phyloP scores from a whole-genome alignment of 106 monocot genomes.

The Dendrobium catenatum region DNA sequence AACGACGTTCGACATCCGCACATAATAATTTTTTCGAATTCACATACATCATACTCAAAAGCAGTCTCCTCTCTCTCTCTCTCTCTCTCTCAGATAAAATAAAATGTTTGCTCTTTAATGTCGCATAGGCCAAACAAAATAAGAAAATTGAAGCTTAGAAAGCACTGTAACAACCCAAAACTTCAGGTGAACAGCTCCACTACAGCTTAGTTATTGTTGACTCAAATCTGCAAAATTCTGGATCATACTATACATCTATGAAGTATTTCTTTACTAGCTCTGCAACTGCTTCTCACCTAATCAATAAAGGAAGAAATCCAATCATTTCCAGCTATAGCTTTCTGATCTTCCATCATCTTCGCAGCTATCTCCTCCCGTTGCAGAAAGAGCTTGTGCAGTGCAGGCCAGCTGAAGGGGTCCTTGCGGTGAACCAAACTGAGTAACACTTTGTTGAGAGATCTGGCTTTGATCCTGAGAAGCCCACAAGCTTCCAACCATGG shows the following conservation, averaged over 20 bases:
- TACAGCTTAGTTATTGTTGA: background rate
- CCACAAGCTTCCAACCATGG: constrained; percentile 33
- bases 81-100: background rate
- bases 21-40: background rate
- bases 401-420: constrained; percentile 49
- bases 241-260: background rate
- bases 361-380: constrained; percentile 42
- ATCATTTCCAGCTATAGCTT: constrained; percentile 68
- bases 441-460: constrained; percentile 26
- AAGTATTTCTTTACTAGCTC: background rate
- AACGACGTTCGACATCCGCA: too few species aligned
- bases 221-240: background rate
- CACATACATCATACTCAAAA: background rate
- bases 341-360: constrained; percentile 70
- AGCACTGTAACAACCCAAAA: background rate
- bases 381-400: constrained; percentile 21
- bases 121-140: background rate
- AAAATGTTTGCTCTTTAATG: too few species aligned
- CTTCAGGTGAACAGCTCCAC: background rate
- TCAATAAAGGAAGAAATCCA: background rate
- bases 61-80: background rate
- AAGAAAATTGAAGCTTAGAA: background rate
- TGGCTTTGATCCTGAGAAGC: constrained; percentile 22
- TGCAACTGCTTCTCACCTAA: background rate
- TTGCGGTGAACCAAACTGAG: constrained; percentile 61